A percentile compares a stretch with the other conserved stretches of the same genome.
Conservation (phyloP, 306 rosid species). For the Castanea sativa region DNA sequence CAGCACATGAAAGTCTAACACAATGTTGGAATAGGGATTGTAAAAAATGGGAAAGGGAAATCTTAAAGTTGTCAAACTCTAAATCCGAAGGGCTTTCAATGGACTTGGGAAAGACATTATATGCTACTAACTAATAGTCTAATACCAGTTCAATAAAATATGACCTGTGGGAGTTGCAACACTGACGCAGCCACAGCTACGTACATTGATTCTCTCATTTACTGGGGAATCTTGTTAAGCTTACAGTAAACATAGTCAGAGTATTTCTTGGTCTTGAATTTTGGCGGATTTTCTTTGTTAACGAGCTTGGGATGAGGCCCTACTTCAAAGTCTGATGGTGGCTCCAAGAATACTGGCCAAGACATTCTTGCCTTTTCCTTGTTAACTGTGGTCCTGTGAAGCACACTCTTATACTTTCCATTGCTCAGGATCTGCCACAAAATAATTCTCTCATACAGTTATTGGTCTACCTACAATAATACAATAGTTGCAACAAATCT, state of each 20-base stretch:
- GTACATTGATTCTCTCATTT: background rate
- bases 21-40: too few relatives aligned
- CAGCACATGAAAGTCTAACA: too few relatives aligned
- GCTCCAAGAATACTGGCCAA: constrained; percentile 78
- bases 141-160: too few relatives aligned
- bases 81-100: background rate
- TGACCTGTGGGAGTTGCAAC: too few relatives aligned
- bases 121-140: too few relatives aligned
- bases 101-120: too few relatives aligned
- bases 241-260: constrained; percentile 56
- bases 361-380: constrained; percentile 60
- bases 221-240: constrained; percentile 62
- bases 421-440: constrained; percentile 59
- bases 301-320: constrained; percentile 56
- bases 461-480: too few relatives aligned
- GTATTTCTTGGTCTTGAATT: constrained; percentile 58
- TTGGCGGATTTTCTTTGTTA: constrained; percentile 52
- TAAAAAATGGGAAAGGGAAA: too few relatives aligned
- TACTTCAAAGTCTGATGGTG: constrained; percentile 39
- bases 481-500: too few relatives aligned
- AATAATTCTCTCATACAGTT: background rate
- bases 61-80: too few relatives aligned
- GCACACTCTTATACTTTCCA: constrained; percentile 62
- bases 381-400: constrained; percentile 65
- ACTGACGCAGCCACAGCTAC: too few relatives aligned